phyloP scores from a whole-genome alignment of 2,329 filamentous ascomycete genomes.

The Pyrenophora teres region DNA sequence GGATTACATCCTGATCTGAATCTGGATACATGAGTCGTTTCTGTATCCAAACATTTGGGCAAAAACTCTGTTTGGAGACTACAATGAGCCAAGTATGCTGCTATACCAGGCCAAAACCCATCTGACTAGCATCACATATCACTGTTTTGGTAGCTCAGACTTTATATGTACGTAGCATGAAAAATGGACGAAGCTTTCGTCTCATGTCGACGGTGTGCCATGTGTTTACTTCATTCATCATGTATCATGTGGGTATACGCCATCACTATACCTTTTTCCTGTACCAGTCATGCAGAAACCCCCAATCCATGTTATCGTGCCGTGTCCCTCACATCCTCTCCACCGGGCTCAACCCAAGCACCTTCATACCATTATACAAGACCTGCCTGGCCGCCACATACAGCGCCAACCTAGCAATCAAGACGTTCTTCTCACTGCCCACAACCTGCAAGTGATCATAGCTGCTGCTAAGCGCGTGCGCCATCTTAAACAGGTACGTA shows the following conservation, averaged over 20 bases:
- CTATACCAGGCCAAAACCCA: no score
- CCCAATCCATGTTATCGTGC: not conserved
- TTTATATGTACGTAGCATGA: slow-evolving; percentile 1
- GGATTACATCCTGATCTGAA: not conserved
- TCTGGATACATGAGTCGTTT: no score
- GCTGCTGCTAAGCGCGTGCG: slow-evolving; percentile 76
- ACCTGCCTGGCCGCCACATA: slow-evolving; percentile 78
- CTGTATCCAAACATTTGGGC: no score
- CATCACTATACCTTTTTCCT: not conserved
- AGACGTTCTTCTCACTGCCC: slow-evolving; percentile 74
- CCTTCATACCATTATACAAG: slow-evolving; percentile 79
- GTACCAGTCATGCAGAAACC: not conserved
- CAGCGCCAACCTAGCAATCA: slow-evolving; percentile 67
- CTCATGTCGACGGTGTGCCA: not conserved
- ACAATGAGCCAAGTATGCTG: no score
- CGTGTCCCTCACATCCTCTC: slow-evolving; percentile 55
- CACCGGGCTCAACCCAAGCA: slow-evolving; percentile 78
- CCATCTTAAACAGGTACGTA: slow-evolving; percentile 84
- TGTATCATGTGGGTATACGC: not conserved
- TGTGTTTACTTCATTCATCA: not conserved
- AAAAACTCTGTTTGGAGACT: no score
- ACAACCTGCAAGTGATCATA: slow-evolving; percentile 84
- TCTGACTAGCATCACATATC: not conserved
- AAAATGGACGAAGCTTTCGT: not conserved
- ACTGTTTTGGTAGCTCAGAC: not conserved